Conservation (phyloP, 2,329 filamentous ascomycete species). For the Diaporthe destruens region DNA sequence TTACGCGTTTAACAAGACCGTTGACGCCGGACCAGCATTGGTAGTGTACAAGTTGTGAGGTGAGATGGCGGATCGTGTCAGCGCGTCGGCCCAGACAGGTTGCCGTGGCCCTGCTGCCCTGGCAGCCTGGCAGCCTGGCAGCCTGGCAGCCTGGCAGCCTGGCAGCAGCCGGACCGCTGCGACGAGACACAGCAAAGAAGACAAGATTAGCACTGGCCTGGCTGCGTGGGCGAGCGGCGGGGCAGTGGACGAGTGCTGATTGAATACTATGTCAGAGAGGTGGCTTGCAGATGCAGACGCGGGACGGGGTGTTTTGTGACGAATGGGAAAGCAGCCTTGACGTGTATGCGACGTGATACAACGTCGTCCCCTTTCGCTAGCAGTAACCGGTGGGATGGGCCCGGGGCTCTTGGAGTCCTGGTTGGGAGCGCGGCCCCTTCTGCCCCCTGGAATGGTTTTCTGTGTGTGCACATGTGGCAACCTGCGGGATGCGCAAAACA, state of each 20-base stretch:
- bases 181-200: neutral
- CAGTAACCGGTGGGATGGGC: slow-evolving; percentile 35
- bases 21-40: neutral
- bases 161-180: slow-evolving; percentile 6
- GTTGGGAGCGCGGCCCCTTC: neutral
- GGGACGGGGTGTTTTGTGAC: slow-evolving; percentile 31
- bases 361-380: slow-evolving; percentile 29
- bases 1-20: neutral
- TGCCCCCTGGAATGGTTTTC: neutral
- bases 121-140: slow-evolving; percentile 1
- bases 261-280: slow-evolving; percentile 32
- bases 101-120: slow-evolving; percentile 38
- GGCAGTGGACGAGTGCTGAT: slow-evolving; percentile 21
- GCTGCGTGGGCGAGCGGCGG: slow-evolving; percentile 1
- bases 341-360: slow-evolving; percentile 29
- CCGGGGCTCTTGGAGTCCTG: slow-evolving; percentile 24
- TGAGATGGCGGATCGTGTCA: neutral
- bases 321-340: slow-evolving; percentile 32
- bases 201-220: slow-evolving; percentile 1
- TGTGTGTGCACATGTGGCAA: slow-evolving; percentile 16
- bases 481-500: neutral
- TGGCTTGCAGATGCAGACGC: slow-evolving; percentile 39
- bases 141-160: slow-evolving; percentile 12
- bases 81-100: slow-evolving; percentile 31
- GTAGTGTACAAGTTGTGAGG: too few species aligned